Evolutionary conservation across 208 protist genomes (phyloP), one percentile per base, ranked within the genome.

Genomic region (Crithidia fasciculata): DNA sequence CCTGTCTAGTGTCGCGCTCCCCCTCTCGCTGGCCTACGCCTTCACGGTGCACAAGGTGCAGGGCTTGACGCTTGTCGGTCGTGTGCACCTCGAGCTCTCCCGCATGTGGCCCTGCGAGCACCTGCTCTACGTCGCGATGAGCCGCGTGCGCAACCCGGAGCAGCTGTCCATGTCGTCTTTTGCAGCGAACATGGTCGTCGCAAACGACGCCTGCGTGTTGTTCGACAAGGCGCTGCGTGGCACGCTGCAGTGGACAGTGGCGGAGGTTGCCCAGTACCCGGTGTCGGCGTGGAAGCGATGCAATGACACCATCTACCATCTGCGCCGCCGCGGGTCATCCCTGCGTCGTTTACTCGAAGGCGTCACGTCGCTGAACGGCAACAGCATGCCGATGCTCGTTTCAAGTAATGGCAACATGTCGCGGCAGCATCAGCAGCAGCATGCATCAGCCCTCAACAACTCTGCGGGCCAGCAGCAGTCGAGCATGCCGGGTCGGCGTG

Each of bases 41-140:
- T 96, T 96, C 77, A 96, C 91, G 8, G 91, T 96, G 76, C 91
- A 96, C 80, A 96, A 96, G 80, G 89, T 94, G 76, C 91, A 96
- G 80, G 91, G 91, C 2, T 76, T 96, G 60, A 94, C 89, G 41
- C 78, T 96, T 18, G 87, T 94, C 39, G 87, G 91, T 12, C 91
- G 89, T 44, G 91, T 96, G 62, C 91, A 96, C 76, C 86, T 96
- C 37, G 87, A 96, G 77, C 89, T 96, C 54, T 91, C 87, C 43
- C 85, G 88, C 67, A 96, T 96, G 91, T 96, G 91, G 91, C 89
- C 91, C 28, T 96, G 91, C 69, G 89, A 94, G 73, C 91, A 96
- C 65, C 78, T 94, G 40, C 85, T 96, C 41, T 96, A 96, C 81
- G 91, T 96, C 5, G 89, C 89, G 74, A 95, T 96, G 89, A 95